These are phyloP conservation scores for Solanum tacnaense DNA, from an alignment of 257 asterid genomes.

Conservation along the genomic window DNA sequence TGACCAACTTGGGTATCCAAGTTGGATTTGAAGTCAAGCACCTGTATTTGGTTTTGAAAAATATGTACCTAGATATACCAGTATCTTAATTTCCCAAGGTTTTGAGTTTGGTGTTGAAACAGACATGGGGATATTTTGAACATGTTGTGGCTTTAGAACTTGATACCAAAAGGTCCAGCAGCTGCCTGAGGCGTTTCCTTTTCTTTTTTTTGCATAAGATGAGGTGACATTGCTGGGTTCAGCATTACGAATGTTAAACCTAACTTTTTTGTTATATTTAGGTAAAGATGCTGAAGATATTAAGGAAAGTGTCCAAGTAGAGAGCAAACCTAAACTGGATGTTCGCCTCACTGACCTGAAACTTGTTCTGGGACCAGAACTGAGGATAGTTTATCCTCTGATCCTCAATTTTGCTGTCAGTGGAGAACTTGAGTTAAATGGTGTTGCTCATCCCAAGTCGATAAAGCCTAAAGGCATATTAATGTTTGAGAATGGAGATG, in stretches of 20 bases:
- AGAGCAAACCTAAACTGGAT: conserved; percentile 75
- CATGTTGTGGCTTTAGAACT: background rate
- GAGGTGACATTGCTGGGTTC: background rate
- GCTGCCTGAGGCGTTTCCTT: background rate
- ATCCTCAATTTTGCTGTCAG: conserved; percentile 94
- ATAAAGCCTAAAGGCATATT: conserved; percentile 87
- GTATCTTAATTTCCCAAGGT: background rate
- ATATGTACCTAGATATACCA: background rate
- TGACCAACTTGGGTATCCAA: background rate
- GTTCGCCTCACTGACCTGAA: conserved; percentile 72
- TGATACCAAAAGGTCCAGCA: background rate
- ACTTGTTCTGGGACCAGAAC: conserved; percentile 86
- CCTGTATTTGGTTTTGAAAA: background rate
- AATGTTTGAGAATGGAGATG: conserved; percentile 91
- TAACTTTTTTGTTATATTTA: conserved; percentile 19
- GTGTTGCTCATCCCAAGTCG: conserved; percentile 86
- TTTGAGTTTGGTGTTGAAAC: background rate
- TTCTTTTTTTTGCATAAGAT: background rate
- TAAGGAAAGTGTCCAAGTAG: conserved; percentile 62
- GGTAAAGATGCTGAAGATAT: conserved; percentile 70
- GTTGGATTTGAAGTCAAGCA: background rate
- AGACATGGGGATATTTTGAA: background rate
- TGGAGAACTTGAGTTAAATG: conserved; percentile 96
- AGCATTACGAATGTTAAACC: background rate
- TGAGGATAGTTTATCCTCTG: conserved; percentile 86